Evolutionary conservation across 2,329 filamentous ascomycete species (phyloP), one percentile per base, ranked within the genome.

Genomic region (Ceratocystis ficicola): DNA sequence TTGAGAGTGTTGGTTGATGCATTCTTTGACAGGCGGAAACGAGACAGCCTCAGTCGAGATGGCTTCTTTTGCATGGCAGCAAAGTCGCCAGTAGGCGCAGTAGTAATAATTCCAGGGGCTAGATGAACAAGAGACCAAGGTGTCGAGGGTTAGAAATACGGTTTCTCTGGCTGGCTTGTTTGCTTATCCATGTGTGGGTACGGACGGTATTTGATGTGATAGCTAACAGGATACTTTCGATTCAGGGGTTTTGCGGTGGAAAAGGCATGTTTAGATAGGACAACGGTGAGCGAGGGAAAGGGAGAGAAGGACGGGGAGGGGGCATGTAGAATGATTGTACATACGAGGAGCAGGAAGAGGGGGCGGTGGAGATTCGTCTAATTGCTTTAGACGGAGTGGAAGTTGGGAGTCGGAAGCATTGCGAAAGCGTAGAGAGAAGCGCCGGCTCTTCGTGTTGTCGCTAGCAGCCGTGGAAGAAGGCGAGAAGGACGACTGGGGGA

Each of bases 361-460:
- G 71, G 80, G 84, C 25, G 79, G 75, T 70, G 66, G 64, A n/a
- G 77, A 80, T 71, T 80, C 77, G 68, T 79, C 77, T 66, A 90
- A 86, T 71, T 87, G 83, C 73, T 87, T 91, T 64, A 87, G 87
- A 73, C 85, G 83, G 36, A 85, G 79, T 10, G 90, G 90, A 68
- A 97, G 77, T 75, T 96, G 91, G 63, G 91, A 88, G 76, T 97
- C 93, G 7, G 92, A 96, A 68, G 90, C 92, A 81, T 96, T 92
- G 72, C 91, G 88, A 74, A 94, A 91, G 72, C 87, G 86, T 76
- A 96, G 79, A 75, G 83, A 86, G 73, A 87, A 87, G 68, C 84
- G 82, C 68, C 80, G 81, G 70, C 84, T 80, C 71, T 81, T 85
- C 44, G 76, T 76, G 41, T 70, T 70, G 57, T 70, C 72, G 61